Percentiles rank a stretch among this genome's conserved stretches.
Evolutionary conservation across 768 basidiomycete genomes (phyloP).

Genomic region (Serendipita sp.): DNA sequence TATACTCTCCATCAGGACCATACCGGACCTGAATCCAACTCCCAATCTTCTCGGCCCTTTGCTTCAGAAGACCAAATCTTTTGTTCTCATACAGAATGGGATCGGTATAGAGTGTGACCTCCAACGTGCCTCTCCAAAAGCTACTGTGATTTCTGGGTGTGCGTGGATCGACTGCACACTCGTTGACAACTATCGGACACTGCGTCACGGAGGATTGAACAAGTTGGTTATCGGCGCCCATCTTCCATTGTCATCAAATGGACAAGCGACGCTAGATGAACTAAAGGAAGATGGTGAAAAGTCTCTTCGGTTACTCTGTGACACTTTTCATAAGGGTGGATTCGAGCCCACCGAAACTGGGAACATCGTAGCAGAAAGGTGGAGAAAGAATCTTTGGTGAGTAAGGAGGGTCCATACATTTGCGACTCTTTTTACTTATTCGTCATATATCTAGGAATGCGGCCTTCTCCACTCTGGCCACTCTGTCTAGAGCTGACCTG

Average conservation of each 20-base stretch:
- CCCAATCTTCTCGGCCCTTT: constrained; percentile 18
- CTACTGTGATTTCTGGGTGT: constrained; percentile 20
- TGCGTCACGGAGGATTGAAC: constrained; percentile 18
- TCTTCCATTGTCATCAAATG: constrained; percentile 1
- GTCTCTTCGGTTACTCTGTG: constrained; percentile 13
- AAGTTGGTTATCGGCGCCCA: constrained; percentile 19
- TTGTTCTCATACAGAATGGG: constrained; percentile 23
- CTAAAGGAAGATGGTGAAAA: background rate
- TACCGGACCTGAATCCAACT: constrained; percentile 12
- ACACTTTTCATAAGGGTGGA: constrained; percentile 15
- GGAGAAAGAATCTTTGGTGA: constrained; percentile 20
- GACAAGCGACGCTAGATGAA: background rate
- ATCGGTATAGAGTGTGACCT: constrained; percentile 21
- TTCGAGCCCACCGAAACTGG: constrained; percentile 14
- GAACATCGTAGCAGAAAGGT: constrained; percentile 18
- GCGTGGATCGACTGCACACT: constrained; percentile 22
- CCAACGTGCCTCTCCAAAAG: constrained; percentile 5
- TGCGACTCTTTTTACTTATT: background rate
- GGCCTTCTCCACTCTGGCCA: constrained; percentile 20
- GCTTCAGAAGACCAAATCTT: constrained; percentile 13
- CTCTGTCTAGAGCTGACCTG: constrained; percentile 16
- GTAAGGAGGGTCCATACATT: background rate
- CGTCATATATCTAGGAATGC: constrained; percentile 16
- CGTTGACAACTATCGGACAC: constrained; percentile 16
- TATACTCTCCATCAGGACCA: background rate